Evolutionary conservation across 352 stramenopile species (phyloP), one percentile per base, ranked within the genome.

Genomic region (Phytophthora citrophthora): DNA sequence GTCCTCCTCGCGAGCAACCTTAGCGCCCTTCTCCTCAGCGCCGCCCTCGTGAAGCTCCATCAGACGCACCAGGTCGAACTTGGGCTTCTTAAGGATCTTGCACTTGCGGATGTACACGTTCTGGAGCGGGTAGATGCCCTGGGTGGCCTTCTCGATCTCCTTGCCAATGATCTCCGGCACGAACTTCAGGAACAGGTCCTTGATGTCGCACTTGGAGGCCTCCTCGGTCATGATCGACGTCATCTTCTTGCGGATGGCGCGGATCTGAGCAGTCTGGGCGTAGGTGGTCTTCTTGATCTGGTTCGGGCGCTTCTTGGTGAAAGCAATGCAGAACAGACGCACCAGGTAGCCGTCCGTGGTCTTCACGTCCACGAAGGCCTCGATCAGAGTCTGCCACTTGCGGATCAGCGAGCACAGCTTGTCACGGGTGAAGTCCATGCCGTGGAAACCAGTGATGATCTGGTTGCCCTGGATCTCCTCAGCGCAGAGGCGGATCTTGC

Each of bases 51-150:
- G 98, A 76, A 99, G 97, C 79, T 99, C 98, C 98, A 99, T 99
- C 47, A 99, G 86, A 77, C 98, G 98, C 55, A 97, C 96, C 39
- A 99, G 79, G 91, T 99, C 98, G 76, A 99, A 99, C 91, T 99
- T 99, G 52, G 98, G 98, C 91, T 99, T 99, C 94, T 99, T 99
- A 36, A 99, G 89, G 49, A 99, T 97, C 96, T 99, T 99, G 64
- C 98, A 98, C 95, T 99, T 99, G 68, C 98, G 96, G 78, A 99
- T 98, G 92, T 97, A 99, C 58, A 98, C 94, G 81, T 99, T 98
- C 87, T 99, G 98, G 62, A 99, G 89, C 51, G 98, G 98, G 93
- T 99, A 99, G 83, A 99, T 99, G 72, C 89, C 86, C 71, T 98
- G 94, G 41, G 93, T 98, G 56, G 95, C 90, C 83, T 98, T 98